Evolutionary conservation across 345 rosid species (phyloP), one percentile per base, ranked within the genome.

Genomic region (Atalantia buxifolia): DNA sequence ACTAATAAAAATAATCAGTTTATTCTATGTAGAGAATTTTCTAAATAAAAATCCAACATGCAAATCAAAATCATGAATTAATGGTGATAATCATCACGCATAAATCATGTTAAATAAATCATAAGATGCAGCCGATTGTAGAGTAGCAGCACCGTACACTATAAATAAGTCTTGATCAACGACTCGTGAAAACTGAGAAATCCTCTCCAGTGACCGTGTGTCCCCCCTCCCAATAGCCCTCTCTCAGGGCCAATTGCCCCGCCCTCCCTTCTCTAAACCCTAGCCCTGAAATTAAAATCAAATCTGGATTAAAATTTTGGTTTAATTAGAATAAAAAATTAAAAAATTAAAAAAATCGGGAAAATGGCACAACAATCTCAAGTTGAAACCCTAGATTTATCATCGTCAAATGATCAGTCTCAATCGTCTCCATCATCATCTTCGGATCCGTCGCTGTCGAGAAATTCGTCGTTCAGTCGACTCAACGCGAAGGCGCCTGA

Each of bases 401-500:
- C 62, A 12, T 76, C 66, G 5, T 18, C 79, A 9, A 50, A 31
- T 10, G 72, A 68, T 12, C 83, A 71, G 31, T 63, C 50, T 45
- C 50, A 45, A 45, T 45, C 50, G 50, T 0, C 82, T 27, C 33
- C 68, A 53, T 28, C 61, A 12, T 4, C 76, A 0, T 2, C 79
- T 28, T 66, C 84, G 14, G 84, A 84, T 72, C 82, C 82, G 14
- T 63, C 79, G 3, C 79, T 81, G 48, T 86, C 88, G 33, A 83
- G 91, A 19, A 84, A 69, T 71, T 75, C 76, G 13, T 90, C 93
- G 69, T 81, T 84, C 56, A 90, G 93, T 73, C 78, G 92, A 69
- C 98, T 97, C 83, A 97, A 94, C 88, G 99, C 99, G 10, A 81
- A 86, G 81, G 99, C 98, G 38, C 97, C 97, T 0, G 98, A 86